Conservation (phyloP, 768 basidiomycete species). For the Rhodosporidiobolus sp. region DNA sequence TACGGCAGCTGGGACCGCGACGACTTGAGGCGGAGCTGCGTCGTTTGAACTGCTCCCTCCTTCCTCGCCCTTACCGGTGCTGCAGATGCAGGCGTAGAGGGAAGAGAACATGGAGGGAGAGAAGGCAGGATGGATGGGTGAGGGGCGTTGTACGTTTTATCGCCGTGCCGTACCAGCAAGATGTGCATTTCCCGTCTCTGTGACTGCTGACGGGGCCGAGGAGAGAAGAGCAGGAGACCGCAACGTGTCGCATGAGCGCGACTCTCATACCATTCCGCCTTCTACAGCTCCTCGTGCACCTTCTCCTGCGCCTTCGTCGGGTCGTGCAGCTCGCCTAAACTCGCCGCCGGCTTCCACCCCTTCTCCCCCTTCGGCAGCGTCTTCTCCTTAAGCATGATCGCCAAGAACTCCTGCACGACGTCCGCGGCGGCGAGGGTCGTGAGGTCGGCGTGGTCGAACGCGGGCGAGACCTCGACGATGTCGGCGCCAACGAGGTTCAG, state of each 20-base stretch:
- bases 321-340: slow-evolving; percentile 5
- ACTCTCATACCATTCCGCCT: too few relatives aligned
- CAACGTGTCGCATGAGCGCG: too few relatives aligned
- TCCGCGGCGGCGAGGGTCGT: slow-evolving; percentile 35
- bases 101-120: too few relatives aligned
- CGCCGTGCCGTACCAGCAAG: too few relatives aligned
- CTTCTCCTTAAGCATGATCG: slow-evolving; percentile 21
- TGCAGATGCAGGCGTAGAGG: too few relatives aligned
- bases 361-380: slow-evolving; percentile 9
- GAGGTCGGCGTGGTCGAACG: slow-evolving; percentile 46
- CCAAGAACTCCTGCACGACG: slow-evolving; percentile 30
- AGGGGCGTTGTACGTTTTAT: too few relatives aligned
- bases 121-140: too few relatives aligned
- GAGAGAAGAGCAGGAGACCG: too few relatives aligned
- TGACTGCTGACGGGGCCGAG: too few relatives aligned
- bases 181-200: too few relatives aligned
- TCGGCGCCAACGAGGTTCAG: slow-evolving; percentile 75
- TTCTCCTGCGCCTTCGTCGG: background rate
- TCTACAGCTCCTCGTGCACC: slow-evolving; percentile 29
- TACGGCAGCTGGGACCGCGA: slow-evolving; percentile 63
- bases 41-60: background rate
- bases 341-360: slow-evolving; percentile 54
- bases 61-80: too few relatives aligned
- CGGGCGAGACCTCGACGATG: slow-evolving; percentile 69
- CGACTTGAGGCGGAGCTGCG: slow-evolving; percentile 4